A percentile compares a stretch with the other conserved stretches of the same genome.
These are phyloP conservation scores for Boehmeria nivea DNA, from an alignment of 306 rosid species.

Conservation along the genomic window DNA sequence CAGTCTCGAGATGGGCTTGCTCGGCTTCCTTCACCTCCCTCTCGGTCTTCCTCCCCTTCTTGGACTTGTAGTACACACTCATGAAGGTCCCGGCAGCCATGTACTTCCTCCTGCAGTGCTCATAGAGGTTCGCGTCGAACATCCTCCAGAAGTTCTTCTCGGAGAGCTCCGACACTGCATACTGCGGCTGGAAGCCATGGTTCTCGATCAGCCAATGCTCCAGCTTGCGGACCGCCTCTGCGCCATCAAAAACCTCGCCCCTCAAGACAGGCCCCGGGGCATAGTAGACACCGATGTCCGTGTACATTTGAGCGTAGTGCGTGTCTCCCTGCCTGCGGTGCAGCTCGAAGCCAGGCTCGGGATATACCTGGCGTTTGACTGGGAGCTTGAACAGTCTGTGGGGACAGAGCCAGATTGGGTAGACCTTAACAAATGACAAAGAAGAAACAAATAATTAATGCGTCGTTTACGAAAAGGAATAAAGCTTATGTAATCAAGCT, in stretches of 20 bases:
- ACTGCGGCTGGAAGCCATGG: slow-evolving; percentile 89
- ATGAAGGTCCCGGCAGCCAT: slow-evolving; percentile 88
- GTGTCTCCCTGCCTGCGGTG: slow-evolving; percentile 93
- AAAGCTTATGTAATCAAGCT: too few relatives aligned
- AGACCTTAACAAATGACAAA: slow-evolving; percentile 38
- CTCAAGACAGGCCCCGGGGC: slow-evolving; percentile 90
- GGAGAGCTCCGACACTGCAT: slow-evolving; percentile 80
- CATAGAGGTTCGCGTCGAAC: slow-evolving; percentile 85
- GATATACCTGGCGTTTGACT: slow-evolving; percentile 61
- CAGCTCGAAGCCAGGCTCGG: slow-evolving; percentile 91
- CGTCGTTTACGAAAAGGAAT: too few relatives aligned
- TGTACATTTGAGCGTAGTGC: slow-evolving; percentile 75
- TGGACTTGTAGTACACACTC: slow-evolving; percentile 94
- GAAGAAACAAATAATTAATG: too few relatives aligned
- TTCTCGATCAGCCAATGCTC: slow-evolving; percentile 87
- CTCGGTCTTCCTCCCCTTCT: slow-evolving; percentile 97
- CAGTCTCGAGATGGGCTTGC: slow-evolving; percentile 74
- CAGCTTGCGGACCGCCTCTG: slow-evolving; percentile 70
- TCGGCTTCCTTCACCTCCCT: slow-evolving; percentile 97
- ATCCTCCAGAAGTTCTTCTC: slow-evolving; percentile 94
- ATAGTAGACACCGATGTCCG: slow-evolving; percentile 91
- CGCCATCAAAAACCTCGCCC: slow-evolving; percentile 87
- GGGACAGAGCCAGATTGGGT: slow-evolving; percentile 96
- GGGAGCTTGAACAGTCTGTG: slow-evolving; percentile 80
- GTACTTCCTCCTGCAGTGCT: slow-evolving; percentile 67